phyloP scores from a whole-genome alignment of 345 rosid species.

The Gossypium mustelinum region DNA sequence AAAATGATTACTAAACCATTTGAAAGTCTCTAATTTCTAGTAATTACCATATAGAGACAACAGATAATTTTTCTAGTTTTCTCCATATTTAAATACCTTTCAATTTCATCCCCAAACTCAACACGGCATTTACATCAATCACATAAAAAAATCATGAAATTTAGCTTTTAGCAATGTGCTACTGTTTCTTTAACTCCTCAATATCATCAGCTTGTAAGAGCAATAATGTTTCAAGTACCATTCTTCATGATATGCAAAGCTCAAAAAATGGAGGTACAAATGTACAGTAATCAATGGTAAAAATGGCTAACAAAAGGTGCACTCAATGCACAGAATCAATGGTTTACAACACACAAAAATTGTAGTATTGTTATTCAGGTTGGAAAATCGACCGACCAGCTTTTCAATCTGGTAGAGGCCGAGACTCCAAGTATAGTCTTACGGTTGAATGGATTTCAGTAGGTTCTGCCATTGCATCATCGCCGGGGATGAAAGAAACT shows the following conservation, averaged over 20 bases:
- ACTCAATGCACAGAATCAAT: background rate
- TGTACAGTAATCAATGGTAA: background rate
- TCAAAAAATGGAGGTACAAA: constrained; percentile 11
- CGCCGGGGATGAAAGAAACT: constrained; percentile 77
- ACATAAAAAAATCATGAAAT: background rate
- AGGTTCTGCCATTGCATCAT: constrained; percentile 94
- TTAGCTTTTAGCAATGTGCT: background rate
- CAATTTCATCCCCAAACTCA: too few species aligned
- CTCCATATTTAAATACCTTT: too few species aligned
- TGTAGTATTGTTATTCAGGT: background rate
- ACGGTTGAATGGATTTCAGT: constrained; percentile 71
- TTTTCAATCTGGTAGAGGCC: constrained; percentile 30
- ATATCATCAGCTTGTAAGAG: background rate
- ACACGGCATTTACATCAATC: background rate
- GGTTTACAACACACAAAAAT: background rate
- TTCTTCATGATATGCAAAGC: constrained; percentile 7
- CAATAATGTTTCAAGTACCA: background rate
- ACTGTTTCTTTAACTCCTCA: constrained; percentile 1
- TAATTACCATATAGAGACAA: background rate
- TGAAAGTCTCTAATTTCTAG: too few species aligned
- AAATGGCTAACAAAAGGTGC: background rate
- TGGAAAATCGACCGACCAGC: background rate
- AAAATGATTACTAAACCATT: too few species aligned
- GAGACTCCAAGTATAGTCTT: constrained; percentile 63
- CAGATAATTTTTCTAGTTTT: background rate